These are phyloP conservation scores for Sequoia sempervirens DNA, from an alignment of 75 land plant species.

Conservation along the genomic window DNA sequence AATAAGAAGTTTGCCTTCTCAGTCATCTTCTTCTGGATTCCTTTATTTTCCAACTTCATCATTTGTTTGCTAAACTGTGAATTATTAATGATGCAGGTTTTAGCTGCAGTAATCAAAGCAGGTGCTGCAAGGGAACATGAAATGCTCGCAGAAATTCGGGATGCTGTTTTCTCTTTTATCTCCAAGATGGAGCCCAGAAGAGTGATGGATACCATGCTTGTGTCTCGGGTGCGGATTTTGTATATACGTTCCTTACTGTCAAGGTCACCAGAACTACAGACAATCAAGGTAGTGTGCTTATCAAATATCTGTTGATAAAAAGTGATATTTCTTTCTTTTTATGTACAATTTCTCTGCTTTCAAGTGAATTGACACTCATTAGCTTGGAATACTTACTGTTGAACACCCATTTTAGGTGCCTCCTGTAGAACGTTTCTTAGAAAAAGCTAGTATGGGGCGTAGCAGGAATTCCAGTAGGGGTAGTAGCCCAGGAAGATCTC, in stretches of 20 bases:
- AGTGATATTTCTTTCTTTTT: neutral
- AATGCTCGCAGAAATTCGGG: constrained; percentile 97
- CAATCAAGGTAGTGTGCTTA: constrained; percentile 64
- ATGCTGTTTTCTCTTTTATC: constrained; percentile 87
- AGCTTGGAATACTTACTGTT: constrained; percentile 8
- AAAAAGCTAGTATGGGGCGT: constrained; percentile 54
- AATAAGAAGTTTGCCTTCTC: neutral
- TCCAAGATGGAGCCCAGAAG: constrained; percentile 77
- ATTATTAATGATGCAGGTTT: constrained; percentile 54
- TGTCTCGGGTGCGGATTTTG: constrained; percentile 91
- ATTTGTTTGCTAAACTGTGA: neutral
- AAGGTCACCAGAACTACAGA: constrained; percentile 87
- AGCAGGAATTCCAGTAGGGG: constrained; percentile 82
- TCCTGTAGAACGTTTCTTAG: constrained; percentile 84
- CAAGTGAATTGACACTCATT: neutral
- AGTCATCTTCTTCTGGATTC: neutral
- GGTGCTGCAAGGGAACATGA: constrained; percentile 99
- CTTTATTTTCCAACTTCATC: neutral
- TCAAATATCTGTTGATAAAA: neutral
- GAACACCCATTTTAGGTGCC: constrained; percentile 60
- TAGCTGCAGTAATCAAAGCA: constrained; percentile 99
- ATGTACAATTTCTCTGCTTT: neutral
- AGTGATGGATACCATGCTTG: constrained; percentile 99
- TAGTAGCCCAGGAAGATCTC: constrained; percentile 86
- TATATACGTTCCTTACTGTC: constrained; percentile 93